phyloP scores from a whole-genome alignment of 2,329 filamentous ascomycete species.

The Cladophialophora psammophila region DNA sequence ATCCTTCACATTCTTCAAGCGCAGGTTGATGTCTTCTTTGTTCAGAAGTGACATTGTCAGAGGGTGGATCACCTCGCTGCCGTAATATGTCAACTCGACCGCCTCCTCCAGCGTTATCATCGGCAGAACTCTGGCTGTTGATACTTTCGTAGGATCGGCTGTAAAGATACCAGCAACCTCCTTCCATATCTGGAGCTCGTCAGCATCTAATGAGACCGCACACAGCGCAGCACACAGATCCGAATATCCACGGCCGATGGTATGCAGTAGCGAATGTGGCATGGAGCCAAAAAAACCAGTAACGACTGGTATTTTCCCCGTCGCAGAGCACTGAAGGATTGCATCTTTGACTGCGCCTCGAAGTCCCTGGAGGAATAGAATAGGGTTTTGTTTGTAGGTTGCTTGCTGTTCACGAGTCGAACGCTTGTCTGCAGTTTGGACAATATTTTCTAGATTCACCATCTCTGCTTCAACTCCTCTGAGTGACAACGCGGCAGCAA shows the following conservation, averaged over 20 bases:
- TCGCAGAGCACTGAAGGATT: conserved; percentile 5
- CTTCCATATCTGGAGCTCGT: conserved; percentile 97
- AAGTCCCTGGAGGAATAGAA: conserved; percentile 9
- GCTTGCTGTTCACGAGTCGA: conserved; percentile 13
- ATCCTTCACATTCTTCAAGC: conserved; percentile 74
- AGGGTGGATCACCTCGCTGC: conserved; percentile 96
- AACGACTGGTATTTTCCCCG: conserved; percentile 73
- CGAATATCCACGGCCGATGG: conserved; percentile 96
- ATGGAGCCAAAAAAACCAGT: conserved; percentile 96
- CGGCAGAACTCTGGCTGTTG: conserved; percentile 81
- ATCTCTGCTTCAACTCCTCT: conserved; percentile 13
- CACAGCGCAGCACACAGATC: conserved; percentile 93
- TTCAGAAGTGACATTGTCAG: conserved; percentile 95
- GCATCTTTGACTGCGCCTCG: conserved; percentile 1
- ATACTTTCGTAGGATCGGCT: conserved; percentile 84
- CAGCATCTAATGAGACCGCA: conserved; percentile 81
- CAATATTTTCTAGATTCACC: conserved; percentile 18
- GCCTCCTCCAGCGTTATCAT: conserved; percentile 93
- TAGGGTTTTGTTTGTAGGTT: conserved; percentile 12
- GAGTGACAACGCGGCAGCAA: conserved; percentile 17
- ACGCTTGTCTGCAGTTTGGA: conserved; percentile 11
- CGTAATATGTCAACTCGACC: conserved; percentile 91
- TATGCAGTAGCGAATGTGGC: conserved; percentile 85
- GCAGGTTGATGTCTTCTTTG: conserved; percentile 68
- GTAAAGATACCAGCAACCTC: conserved; percentile 96